phyloP scores from a whole-genome alignment of 257 asterid genomes.

The Primulina huaijiensis region DNA sequence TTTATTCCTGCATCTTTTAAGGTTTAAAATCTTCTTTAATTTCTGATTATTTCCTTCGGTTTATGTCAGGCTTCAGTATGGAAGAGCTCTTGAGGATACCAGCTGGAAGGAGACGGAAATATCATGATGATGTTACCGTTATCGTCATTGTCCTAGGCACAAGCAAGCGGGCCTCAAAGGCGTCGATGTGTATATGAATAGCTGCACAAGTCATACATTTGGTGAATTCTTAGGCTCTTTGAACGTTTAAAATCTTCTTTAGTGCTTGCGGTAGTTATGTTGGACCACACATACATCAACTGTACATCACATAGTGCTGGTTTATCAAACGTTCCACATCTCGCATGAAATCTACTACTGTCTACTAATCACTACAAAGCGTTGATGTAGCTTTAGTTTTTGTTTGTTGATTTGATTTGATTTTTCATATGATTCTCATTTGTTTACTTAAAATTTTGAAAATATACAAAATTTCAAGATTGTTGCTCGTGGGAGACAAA shows the following conservation, averaged over 20 bases:
- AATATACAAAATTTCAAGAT: no score
- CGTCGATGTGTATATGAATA: not conserved
- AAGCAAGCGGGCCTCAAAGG: not conserved
- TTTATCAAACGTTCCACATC: not conserved
- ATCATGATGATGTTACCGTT: not conserved
- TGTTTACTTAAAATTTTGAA: not conserved
- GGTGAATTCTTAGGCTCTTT: not conserved
- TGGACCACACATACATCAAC: not conserved
- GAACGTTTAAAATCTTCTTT: not conserved
- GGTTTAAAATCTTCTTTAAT: not conserved
- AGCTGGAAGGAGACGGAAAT: not conserved
- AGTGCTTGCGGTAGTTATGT: not conserved
- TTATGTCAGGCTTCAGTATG: not conserved
- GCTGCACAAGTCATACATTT: not conserved
- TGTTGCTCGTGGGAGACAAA: no score
- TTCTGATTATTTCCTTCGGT: not conserved
- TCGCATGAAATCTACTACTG: not conserved
- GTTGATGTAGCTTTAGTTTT: not conserved
- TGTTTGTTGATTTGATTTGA: no score
- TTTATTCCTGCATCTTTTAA: not conserved
- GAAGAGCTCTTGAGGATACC: not conserved
- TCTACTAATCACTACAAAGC: no score
- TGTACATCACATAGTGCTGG: not conserved
- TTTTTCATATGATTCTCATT: not conserved
- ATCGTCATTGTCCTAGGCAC: not conserved